Base-by-base conservation (phyloP, 1,284 basidiomycete genomes). In the Mycena sp. region DNA sequence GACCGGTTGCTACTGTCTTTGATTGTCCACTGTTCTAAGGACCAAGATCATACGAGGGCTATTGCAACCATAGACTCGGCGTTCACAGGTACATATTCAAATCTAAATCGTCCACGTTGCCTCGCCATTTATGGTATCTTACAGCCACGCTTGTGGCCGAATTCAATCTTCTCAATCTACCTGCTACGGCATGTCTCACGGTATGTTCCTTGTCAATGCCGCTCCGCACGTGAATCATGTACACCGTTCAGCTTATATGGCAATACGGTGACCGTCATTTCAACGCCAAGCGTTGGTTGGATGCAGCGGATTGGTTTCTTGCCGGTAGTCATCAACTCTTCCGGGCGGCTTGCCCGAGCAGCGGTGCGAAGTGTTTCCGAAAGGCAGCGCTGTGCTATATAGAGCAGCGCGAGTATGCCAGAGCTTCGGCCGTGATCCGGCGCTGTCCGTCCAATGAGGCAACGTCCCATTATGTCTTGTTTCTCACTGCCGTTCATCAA, bases 341-440 rank as follows among this genome's bases (percentile, higher is more conserved):
- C 75, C 80, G 78, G 67, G 75, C 75, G 50, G 81, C 84, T 58
- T 81, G 84, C 61, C 78, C 83, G 59, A 78, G 81, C 50, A 85
- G 82, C 65, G 75, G 78, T 60, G 73, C 87, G 23, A 94, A 92
- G 74, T 93, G 90, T 77, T 82, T 87, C 71, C 87, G 92, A 64
- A 94, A 94, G 72, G 90, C 91, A 29, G 92, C 92, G 10, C 75
- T 94, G 69, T 93, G 90, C 77, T 87, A 92, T 74, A 86, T 94
- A 48, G 89, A 94, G 71, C 84, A 86, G 72, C 81, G 83, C 58
- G 90, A 93, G 72, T 92, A 87, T 73, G 84, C 86, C 5, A 82
- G 77, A 68, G 91, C 92, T 49, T 84, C 87, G 61, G 83, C 85
- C 69, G 80, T 88, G 72, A 86, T 92, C 74, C 84, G 86, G 67